Evolutionary conservation across 192 early-diverging fungal species (phyloP).

Genomic region (Coemansia sp.): DNA sequence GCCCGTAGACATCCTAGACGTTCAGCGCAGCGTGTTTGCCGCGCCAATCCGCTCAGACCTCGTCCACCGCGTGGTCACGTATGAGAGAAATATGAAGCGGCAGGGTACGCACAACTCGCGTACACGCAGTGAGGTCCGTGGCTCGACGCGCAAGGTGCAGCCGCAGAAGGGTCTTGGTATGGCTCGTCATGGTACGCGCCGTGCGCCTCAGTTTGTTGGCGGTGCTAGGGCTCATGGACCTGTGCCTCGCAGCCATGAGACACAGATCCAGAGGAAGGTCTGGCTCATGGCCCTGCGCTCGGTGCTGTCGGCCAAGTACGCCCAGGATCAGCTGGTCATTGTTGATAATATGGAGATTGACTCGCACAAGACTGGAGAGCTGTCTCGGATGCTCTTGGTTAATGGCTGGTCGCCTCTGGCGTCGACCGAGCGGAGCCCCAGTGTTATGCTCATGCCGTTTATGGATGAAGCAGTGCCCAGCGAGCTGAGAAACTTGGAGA

Average conservation of each 20-base stretch:
- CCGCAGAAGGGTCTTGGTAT: slow-evolving; percentile 94
- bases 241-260: slow-evolving; percentile 80
- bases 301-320: slow-evolving; percentile 86
- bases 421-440: slow-evolving; percentile 19
- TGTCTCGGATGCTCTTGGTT: slow-evolving; percentile 47
- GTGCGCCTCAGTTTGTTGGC: slow-evolving; percentile 87
- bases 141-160: slow-evolving; percentile 77
- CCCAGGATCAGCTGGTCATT: slow-evolving; percentile 85
- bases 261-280: slow-evolving; percentile 84
- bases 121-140: slow-evolving; percentile 80
- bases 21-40: slow-evolving; percentile 77
- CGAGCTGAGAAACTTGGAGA: slow-evolving; percentile 58
- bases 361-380: slow-evolving; percentile 62
- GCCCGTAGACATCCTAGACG: slow-evolving; percentile 70
- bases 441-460: slow-evolving; percentile 41
- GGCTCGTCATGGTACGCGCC: slow-evolving; percentile 82
- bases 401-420: slow-evolving; percentile 47
- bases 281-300: slow-evolving; percentile 82
- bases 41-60: slow-evolving; percentile 78
- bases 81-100: slow-evolving; percentile 78
- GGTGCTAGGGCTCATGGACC: slow-evolving; percentile 91
- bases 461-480: slow-evolving; percentile 18
- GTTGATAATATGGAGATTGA: slow-evolving; percentile 70
- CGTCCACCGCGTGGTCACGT: slow-evolving; percentile 81
- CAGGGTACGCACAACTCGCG: slow-evolving; percentile 88